Conservation (phyloP, 371 early-diverging fungal genomes). For the Apophysomyces sp. region DNA sequence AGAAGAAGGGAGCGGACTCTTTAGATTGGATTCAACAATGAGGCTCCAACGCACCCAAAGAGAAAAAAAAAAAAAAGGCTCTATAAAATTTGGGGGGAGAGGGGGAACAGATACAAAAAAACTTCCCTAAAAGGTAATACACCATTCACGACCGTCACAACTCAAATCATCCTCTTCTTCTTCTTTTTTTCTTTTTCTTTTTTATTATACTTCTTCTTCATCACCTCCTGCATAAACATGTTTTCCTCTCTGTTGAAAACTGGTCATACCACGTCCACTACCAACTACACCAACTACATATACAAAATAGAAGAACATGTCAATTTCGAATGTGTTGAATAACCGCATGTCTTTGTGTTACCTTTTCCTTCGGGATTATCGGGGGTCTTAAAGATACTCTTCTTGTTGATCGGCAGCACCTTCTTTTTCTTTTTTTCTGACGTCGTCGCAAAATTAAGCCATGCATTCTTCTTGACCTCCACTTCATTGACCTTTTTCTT, state of each 20-base stretch:
- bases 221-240: constrained; percentile 47
- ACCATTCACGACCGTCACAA: background rate
- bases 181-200: background rate
- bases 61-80: background rate
- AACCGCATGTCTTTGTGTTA: constrained; percentile 13
- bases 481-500: constrained; percentile 64
- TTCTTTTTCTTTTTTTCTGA: constrained; percentile 48
- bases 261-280: constrained; percentile 72
- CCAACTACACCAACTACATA: constrained; percentile 73
- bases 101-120: background rate
- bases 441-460: constrained; percentile 75
- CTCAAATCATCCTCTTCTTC: background rate
- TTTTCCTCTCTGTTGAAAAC: constrained; percentile 65
- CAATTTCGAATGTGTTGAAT: background rate
- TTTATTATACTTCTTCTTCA: constrained; percentile 14
- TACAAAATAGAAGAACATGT: background rate
- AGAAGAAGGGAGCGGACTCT: background rate
- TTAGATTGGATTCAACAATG: background rate
- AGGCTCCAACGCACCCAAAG: background rate
- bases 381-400: constrained; percentile 71
- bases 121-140: background rate
- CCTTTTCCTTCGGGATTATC: constrained; percentile 70
- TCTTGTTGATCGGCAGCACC: constrained; percentile 54
- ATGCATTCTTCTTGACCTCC: constrained; percentile 73
- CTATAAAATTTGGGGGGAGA: background rate